Conservation (phyloP, 176 grass and related monocot genomes). For the Oryza officinalis region DNA sequence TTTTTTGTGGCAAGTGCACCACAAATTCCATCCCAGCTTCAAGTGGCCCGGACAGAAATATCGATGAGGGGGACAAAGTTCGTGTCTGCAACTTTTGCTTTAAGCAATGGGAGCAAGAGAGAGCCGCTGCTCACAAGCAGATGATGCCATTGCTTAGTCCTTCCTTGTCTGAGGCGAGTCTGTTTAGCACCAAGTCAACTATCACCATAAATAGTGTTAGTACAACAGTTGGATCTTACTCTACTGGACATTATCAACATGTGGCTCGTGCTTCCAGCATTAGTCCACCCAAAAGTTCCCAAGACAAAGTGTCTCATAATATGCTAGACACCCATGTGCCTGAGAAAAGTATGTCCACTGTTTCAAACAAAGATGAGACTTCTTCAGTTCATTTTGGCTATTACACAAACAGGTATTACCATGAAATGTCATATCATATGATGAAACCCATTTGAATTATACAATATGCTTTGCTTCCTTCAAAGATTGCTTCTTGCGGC, state of each 20-base stretch:
- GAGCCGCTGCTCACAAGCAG: slow-evolving; percentile 44
- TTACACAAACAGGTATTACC: slow-evolving; percentile 70
- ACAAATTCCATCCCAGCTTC: slow-evolving; percentile 65
- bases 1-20: slow-evolving; percentile 94
- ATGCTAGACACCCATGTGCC: slow-evolving; percentile 45
- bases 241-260: slow-evolving; percentile 60
- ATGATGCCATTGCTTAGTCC: slow-evolving; percentile 42
- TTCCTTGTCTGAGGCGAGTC: slow-evolving; percentile 56
- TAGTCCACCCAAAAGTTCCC: slow-evolving; percentile 45
- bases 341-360: slow-evolving; percentile 50
- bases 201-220: slow-evolving; percentile 55
- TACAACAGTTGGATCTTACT: slow-evolving; percentile 49
- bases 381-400: slow-evolving; percentile 60
- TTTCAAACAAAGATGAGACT: slow-evolving; percentile 63
- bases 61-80: slow-evolving; percentile 62
- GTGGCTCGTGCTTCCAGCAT: slow-evolving; percentile 49
- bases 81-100: slow-evolving; percentile 91
- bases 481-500: neutral
- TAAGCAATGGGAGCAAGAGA: slow-evolving; percentile 81
- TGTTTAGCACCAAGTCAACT: slow-evolving; percentile 66
- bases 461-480: neutral
- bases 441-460: slow-evolving; percentile 13
- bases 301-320: slow-evolving; percentile 48
- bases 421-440: slow-evolving; percentile 16
- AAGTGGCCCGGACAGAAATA: slow-evolving; percentile 37